Base-by-base conservation (phyloP, 768 basidiomycete genomes). In the Fomitopsis serialis region DNA sequence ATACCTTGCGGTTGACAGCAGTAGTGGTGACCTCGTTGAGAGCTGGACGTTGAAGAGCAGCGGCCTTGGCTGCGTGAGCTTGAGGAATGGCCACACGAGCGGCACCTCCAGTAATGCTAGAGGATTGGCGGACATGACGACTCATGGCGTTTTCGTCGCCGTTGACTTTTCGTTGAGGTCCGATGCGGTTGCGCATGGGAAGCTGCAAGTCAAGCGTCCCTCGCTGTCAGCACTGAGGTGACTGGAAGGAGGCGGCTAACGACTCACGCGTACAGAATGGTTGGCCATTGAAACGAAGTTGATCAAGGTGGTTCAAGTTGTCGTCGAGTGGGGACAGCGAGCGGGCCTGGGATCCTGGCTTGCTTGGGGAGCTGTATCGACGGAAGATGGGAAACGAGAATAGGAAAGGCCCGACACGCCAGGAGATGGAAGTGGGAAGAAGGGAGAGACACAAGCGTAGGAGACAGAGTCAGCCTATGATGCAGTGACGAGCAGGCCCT, bases 11-110 rank as follows among this genome's bases (percentile, higher is more conserved):
- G 68, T 89, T 90, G 48, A 89, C 80, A 52, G 85, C 84, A 56
- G 80, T 80, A 48, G 80, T 84, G 43, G 87, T 87, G 58, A 94
- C 91, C 71, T 93, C 92, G 54, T 84, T 81, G 47, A 95, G 77
- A 37, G 84, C 90, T 29, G 85, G 77, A 59, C 92, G 80, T 66
- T 84, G 81, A 45, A 60, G 56, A 21, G 75, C 71, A 42, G 73
- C 76, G 32, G 72, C 73, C 75, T 91, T 92, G 59, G 75, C 69
- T 34, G 62, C 68, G 56, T 71, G 65, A 29, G 78, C 61, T 75
- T 65, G 78, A 78, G 29, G 53, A 53, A 36, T 53, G 74, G 45
- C 76, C 61, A 58, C 72, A 49, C 85, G 81, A 53, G 78, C 72
- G 42, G 80, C 70, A 42, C 77, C 79, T 47, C 72, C 62, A 48